These are phyloP conservation scores for Eleusine indica DNA, from an alignment of 176 grass and related monocot species.

Conservation along the genomic window DNA sequence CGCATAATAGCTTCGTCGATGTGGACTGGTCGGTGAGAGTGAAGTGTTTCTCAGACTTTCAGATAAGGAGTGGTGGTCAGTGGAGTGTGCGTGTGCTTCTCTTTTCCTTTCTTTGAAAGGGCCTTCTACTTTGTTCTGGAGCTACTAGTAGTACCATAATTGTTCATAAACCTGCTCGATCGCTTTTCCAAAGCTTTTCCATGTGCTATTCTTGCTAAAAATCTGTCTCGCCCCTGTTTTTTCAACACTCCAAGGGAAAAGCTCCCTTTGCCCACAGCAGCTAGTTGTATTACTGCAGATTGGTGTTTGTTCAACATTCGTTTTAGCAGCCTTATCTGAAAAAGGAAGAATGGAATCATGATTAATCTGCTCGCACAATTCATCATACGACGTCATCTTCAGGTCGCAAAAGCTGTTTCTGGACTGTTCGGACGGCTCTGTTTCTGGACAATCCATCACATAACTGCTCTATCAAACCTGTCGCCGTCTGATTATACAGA, in stretches of 20 bases:
- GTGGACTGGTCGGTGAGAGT: slow-evolving; percentile 32
- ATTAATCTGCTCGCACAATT: neutral
- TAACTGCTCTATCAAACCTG: slow-evolving; percentile 34
- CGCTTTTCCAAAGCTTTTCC: neutral
- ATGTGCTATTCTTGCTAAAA: no score
- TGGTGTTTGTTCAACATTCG: neutral
- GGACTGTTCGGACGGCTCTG: slow-evolving; percentile 31
- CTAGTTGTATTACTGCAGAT: neutral
- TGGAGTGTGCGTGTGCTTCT: slow-evolving; percentile 8
- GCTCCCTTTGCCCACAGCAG: neutral
- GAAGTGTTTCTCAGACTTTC: neutral
- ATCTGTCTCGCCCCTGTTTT: no score
- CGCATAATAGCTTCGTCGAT: slow-evolving; percentile 32
- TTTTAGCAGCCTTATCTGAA: neutral
- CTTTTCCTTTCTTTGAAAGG: neutral
- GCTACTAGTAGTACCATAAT: neutral
- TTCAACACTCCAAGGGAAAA: no score
- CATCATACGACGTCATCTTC: slow-evolving; percentile 15
- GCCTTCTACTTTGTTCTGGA: neutral
- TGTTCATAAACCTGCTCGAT: slow-evolving; percentile 3
- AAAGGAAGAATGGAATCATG: neutral
- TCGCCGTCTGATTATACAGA: neutral
- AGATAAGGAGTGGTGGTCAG: slow-evolving; percentile 23
- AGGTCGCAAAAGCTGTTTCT: neutral
- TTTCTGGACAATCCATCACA: neutral